These are phyloP conservation scores for Mycena alexandri DNA, from an alignment of 768 basidiomycete species.

Conservation along the genomic window DNA sequence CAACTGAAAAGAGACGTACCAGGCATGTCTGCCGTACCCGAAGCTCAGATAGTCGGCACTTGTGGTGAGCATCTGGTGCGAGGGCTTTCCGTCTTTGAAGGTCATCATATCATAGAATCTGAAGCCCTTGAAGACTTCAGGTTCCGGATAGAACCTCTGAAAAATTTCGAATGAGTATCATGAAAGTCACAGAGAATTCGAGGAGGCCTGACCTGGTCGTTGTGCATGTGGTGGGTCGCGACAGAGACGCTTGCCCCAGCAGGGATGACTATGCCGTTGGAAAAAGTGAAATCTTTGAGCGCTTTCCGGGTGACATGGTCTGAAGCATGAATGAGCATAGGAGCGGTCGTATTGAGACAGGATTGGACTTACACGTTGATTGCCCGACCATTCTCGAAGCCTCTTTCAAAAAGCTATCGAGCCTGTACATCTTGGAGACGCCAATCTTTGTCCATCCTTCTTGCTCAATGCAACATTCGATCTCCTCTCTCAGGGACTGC, in stretches of 20 bases:
- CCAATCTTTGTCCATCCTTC: conserved; percentile 24
- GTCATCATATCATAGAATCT: conserved; percentile 10
- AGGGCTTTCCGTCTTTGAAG: conserved; percentile 1
- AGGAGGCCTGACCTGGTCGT: conserved; percentile 33
- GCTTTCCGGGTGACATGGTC: conserved; percentile 13
- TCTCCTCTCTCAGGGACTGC: conserved; percentile 54
- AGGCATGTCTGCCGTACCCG: conserved; percentile 38
- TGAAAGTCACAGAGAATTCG: background rate
- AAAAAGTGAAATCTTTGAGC: conserved; percentile 27
- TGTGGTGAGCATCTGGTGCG: conserved; percentile 33
- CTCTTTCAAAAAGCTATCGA: conserved; percentile 32
- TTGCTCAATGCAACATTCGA: conserved; percentile 7
- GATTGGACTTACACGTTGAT: background rate
- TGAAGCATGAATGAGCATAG: background rate
- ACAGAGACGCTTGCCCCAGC: conserved; percentile 14
- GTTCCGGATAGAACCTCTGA: conserved; percentile 14
- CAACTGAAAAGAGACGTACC: conserved; percentile 25
- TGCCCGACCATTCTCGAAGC: conserved; percentile 12
- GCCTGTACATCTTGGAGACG: conserved; percentile 19
- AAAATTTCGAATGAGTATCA: background rate
- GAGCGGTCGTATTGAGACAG: background rate
- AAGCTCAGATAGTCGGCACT: conserved; percentile 30
- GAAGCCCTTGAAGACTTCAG: conserved; percentile 10
- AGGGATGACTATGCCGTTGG: conserved; percentile 14
- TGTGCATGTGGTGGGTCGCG: conserved; percentile 5